Evolutionary conservation across 805 yeast genomes (phyloP).

Genomic region (Suhomyces emberorum): DNA sequence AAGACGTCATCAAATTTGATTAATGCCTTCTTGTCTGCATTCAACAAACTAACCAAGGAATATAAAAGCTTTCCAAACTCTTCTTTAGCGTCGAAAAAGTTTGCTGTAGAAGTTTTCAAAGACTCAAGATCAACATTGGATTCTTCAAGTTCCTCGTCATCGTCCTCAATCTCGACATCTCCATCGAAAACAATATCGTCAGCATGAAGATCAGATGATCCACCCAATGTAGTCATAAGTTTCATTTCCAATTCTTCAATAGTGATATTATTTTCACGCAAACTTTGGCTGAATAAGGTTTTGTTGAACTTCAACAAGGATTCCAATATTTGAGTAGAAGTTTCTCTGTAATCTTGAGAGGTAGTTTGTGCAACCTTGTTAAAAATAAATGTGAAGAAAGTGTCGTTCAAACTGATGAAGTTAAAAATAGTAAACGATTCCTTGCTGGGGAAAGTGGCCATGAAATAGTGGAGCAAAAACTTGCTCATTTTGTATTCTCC

Average conservation of each 20-base stretch:
- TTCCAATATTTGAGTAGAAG: constrained; percentile 19
- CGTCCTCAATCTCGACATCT: constrained; percentile 15
- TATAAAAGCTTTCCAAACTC: constrained; percentile 43
- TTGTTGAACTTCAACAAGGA: constrained; percentile 17
- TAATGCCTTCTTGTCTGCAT: constrained; percentile 10
- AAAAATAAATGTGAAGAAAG: constrained; percentile 15
- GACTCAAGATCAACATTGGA: constrained; percentile 14
- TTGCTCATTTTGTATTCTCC: constrained; percentile 28
- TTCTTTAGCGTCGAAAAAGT: constrained; percentile 36
- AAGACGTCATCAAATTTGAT: constrained; percentile 24
- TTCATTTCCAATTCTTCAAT: constrained; percentile 48
- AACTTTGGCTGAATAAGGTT: constrained; percentile 17
- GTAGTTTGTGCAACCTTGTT: constrained; percentile 12
- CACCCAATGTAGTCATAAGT: constrained; percentile 59
- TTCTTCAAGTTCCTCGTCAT: constrained; percentile 17
- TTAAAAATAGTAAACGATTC: constrained; percentile 21
- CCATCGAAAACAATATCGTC: constrained; percentile 31
- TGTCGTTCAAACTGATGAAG: constrained; percentile 17
- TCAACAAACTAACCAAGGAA: constrained; percentile 29
- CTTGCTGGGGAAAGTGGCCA: constrained; percentile 20
- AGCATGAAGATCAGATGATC: constrained; percentile 17
- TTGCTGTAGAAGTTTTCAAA: constrained; percentile 15
- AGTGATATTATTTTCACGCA: constrained; percentile 17
- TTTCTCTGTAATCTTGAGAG: constrained; percentile 14
- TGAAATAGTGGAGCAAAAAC: constrained; percentile 28